A percentile compares a stretch with the other conserved stretches of the same genome.
These are phyloP conservation scores for Ceratobasidium papillatum DNA, from an alignment of 1,284 basidiomycete genomes.

Conservation along the genomic window DNA sequence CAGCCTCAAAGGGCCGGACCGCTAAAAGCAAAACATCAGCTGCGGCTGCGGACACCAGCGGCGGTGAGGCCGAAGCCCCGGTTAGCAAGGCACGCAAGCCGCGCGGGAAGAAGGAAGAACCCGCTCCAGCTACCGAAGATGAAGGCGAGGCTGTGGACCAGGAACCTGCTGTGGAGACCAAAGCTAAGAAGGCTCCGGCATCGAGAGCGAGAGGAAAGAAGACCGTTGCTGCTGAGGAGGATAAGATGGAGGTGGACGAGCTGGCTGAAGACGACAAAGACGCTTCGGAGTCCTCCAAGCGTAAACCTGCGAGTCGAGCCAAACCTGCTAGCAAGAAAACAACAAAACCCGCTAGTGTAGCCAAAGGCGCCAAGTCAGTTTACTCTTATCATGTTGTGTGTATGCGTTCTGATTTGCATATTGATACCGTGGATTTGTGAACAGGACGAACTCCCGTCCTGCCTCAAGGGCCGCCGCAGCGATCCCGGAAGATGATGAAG, in stretches of 20 bases:
- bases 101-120: neutral
- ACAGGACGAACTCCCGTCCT: neutral
- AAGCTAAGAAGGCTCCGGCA: constrained; percentile 6
- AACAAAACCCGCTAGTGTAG: neutral
- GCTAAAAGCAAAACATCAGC: neutral
- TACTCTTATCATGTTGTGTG: neutral
- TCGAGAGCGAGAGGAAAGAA: constrained; percentile 24
- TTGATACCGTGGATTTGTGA: neutral
- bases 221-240: neutral
- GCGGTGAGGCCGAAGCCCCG: neutral
- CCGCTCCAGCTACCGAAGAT: neutral
- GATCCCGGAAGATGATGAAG: neutral
- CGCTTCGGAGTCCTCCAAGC: constrained; percentile 6
- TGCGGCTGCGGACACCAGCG: neutral
- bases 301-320: constrained; percentile 29
- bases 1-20: neutral
- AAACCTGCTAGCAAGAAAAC: constrained; percentile 31
- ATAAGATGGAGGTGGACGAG: constrained; percentile 38
- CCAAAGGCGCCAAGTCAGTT: constrained; percentile 25
- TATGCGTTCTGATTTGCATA: neutral
- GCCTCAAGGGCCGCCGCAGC: neutral
- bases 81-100: neutral
- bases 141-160: neutral
- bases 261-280: neutral
- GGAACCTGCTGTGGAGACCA: neutral